Evolutionary conservation across 345 rosid genomes (phyloP).

Genomic region (Raphanus sativus): DNA sequence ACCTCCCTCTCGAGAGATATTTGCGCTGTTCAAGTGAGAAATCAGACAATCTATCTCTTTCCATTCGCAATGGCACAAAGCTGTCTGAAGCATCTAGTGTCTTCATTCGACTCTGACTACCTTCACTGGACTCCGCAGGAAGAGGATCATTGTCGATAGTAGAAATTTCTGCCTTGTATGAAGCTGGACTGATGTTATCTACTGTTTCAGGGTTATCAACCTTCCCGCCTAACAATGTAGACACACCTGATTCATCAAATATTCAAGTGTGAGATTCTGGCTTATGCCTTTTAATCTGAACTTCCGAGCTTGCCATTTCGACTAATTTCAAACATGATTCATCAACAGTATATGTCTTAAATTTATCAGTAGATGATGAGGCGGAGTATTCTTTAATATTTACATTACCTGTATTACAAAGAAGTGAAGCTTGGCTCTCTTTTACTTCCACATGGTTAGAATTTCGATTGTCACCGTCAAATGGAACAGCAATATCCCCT

Average conservation of each 20-base stretch:
- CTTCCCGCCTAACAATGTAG: constrained; percentile 41
- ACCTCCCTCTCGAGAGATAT: constrained; percentile 69
- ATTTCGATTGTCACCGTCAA: constrained; percentile 25
- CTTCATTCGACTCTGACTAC: constrained; percentile 57
- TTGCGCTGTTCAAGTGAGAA: constrained; percentile 50
- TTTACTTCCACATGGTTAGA: constrained; percentile 39
- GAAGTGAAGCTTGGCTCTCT: constrained; percentile 27
- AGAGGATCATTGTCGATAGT: constrained; percentile 42
- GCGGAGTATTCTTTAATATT: constrained; percentile 15
- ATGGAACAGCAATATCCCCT: constrained; percentile 26
- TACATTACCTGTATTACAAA: constrained; percentile 34
- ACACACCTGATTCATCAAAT: constrained; percentile 31
- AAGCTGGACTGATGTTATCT: constrained; percentile 43
- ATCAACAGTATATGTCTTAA: constrained; percentile 24
- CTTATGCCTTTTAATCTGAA: constrained; percentile 23
- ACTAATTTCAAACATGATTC: constrained; percentile 35
- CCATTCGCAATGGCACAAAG: constrained; percentile 45
- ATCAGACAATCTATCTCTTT: constrained; percentile 62
- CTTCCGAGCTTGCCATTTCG: constrained; percentile 34
- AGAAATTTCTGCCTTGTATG: constrained; percentile 43
- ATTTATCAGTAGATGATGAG: too few relatives aligned
- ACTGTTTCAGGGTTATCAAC: constrained; percentile 35
- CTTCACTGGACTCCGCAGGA: constrained; percentile 48
- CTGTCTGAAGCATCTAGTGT: constrained; percentile 48
- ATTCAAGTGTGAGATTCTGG: constrained; percentile 27